Conservation (phyloP, 192 early-diverging fungal species). For the Backusella sp. region DNA sequence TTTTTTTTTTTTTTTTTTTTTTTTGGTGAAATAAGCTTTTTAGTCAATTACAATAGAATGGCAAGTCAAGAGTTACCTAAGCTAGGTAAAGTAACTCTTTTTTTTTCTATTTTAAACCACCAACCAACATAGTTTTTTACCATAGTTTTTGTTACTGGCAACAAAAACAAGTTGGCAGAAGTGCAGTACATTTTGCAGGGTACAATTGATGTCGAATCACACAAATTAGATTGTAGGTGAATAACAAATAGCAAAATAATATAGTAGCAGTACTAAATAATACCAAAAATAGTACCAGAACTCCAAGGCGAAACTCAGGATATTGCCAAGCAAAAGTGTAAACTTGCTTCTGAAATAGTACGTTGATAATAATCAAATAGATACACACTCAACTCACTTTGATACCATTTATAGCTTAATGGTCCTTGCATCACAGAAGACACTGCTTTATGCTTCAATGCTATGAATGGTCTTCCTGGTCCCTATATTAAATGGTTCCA, state of each 20-base stretch:
- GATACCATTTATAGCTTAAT: constrained; percentile 43
- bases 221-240: constrained; percentile 67
- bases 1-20: constrained; percentile 13
- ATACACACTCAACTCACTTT: constrained; percentile 1
- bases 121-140: neutral
- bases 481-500: constrained; percentile 98
- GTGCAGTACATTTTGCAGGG: constrained; percentile 77
- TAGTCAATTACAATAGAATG: neutral
- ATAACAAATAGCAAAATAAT: neutral
- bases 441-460: constrained; percentile 92
- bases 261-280: neutral
- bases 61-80: constrained; percentile 12
- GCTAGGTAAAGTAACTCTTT: constrained; percentile 8
- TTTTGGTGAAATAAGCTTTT: constrained; percentile 7
- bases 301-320: constrained; percentile 83
- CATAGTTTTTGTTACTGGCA: constrained; percentile 91
- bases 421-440: constrained; percentile 90
- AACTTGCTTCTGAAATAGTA: constrained; percentile 65
- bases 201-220: constrained; percentile 63
- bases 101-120: neutral
- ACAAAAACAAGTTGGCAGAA: constrained; percentile 93
- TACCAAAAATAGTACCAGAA: constrained; percentile 68
- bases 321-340: constrained; percentile 80
- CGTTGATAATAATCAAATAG: neutral
- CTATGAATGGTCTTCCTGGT: constrained; percentile 89